Percentiles rank a stretch among this genome's conserved stretches.
Evolutionary conservation across 225 moss, liverwort and hornwort species (phyloP).

Genomic region (Physcomitrellopsis africana): DNA sequence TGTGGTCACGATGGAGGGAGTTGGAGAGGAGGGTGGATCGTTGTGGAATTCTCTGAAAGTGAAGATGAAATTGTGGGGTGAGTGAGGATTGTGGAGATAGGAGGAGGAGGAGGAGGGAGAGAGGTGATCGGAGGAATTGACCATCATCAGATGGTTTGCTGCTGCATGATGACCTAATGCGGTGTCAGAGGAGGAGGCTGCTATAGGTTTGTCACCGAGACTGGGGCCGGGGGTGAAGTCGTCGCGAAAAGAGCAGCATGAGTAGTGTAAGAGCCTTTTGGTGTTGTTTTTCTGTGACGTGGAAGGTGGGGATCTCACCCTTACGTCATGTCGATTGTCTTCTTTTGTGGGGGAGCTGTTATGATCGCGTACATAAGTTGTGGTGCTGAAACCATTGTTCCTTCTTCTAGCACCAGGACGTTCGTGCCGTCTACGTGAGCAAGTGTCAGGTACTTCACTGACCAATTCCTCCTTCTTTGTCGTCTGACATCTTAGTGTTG

Average conservation of each 20-base stretch:
- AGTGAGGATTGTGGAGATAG: neutral
- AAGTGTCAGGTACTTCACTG: conserved; percentile 12
- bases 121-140: neutral
- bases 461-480: neutral
- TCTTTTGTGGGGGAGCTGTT: neutral
- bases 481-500: neutral
- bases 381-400: conserved; percentile 15
- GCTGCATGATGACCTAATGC: conserved; percentile 17
- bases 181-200: conserved; percentile 10
- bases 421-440: conserved; percentile 23
- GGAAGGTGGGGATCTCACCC: conserved; percentile 31
- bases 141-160: conserved; percentile 4
- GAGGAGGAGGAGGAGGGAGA: neutral
- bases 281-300: conserved; percentile 34
- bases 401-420: conserved; percentile 22
- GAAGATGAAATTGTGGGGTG: conserved; percentile 4
- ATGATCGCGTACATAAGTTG: conserved; percentile 31
- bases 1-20: neutral
- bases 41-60: neutral
- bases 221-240: conserved; percentile 24
- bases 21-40: neutral
- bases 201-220: conserved; percentile 6
- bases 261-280: neutral
- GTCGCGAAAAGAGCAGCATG: neutral
- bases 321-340: conserved; percentile 34